Percentiles rank a stretch among this genome's conserved stretches.
phyloP scores from a whole-genome alignment of 1,284 basidiomycete genomes.

The Apiotrichum mycotoxinovorans region DNA sequence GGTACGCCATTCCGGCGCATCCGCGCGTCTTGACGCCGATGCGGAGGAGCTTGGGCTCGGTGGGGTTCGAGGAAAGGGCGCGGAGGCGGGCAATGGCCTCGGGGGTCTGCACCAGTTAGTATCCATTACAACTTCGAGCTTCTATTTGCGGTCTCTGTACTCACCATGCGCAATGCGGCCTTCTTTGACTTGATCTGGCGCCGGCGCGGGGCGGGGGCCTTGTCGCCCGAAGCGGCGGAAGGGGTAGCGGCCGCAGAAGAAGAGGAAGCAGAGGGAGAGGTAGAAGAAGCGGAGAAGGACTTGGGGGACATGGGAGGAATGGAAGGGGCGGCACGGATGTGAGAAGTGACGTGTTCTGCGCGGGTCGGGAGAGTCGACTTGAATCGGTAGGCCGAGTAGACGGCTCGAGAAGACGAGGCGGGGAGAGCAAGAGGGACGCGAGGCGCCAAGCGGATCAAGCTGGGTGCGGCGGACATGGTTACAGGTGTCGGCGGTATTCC shows the following conservation, averaged over 20 bases:
- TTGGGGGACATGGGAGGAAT: constrained; percentile 5
- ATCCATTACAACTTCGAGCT: neutral
- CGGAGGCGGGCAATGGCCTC: constrained; percentile 70
- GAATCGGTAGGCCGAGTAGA: neutral
- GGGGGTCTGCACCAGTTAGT: constrained; percentile 61
- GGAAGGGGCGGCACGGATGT: constrained; percentile 12
- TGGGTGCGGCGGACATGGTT: constrained; percentile 1
- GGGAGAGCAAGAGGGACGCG: neutral
- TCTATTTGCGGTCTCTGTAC: constrained; percentile 38
- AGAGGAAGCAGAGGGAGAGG: constrained; percentile 1
- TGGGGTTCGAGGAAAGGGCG: constrained; percentile 56
- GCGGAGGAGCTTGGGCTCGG: constrained; percentile 79
- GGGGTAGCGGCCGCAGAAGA: neutral
- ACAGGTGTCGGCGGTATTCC: too few relatives aligned
- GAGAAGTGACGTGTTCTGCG: constrained; percentile 11
- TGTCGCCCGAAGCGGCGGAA: constrained; percentile 4
- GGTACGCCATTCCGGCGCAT: constrained; percentile 97
- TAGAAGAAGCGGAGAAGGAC: neutral
- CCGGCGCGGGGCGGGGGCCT: constrained; percentile 17
- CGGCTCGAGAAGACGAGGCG: constrained; percentile 4
- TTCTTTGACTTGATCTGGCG: constrained; percentile 63
- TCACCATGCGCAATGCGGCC: constrained; percentile 75
- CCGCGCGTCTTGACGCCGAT: constrained; percentile 97
- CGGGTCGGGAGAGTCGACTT: constrained; percentile 7
- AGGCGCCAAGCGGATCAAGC: constrained; percentile 2